A percentile compares a stretch with the other conserved stretches of the same genome.
Evolutionary conservation across 2,329 filamentous ascomycete genomes (phyloP).

Genomic region (Colletotrichum truncatum): DNA sequence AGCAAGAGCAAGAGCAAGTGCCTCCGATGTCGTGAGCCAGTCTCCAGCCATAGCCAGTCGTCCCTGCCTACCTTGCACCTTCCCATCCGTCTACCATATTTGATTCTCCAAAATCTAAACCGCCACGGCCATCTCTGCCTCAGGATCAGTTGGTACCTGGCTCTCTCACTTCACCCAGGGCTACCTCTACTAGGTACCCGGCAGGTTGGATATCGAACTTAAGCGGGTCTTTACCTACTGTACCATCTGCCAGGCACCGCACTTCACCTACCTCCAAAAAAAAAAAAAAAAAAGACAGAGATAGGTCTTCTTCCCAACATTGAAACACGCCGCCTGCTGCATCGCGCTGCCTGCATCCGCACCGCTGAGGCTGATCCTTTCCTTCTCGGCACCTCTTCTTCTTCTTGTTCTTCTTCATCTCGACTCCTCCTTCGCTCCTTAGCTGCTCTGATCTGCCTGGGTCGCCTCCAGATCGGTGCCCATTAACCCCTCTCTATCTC

Average conservation of each 20-base stretch:
- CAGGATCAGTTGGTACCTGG: slow-evolving; percentile 7
- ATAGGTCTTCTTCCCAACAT: slow-evolving; percentile 29
- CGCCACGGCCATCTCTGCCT: slow-evolving; percentile 2
- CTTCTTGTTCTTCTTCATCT: too few species aligned
- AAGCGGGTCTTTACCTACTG: slow-evolving; percentile 23
- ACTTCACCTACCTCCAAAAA: not conserved
- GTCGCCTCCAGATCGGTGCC: slow-evolving; percentile 13
- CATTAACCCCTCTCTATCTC: not conserved
- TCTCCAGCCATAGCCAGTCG: not conserved
- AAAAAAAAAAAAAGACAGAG: slow-evolving; percentile 37
- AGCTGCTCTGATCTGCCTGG: not conserved
- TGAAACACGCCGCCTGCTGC: slow-evolving; percentile 27
- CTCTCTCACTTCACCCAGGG: not conserved
- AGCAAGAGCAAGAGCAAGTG: not conserved
- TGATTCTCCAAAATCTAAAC: slow-evolving; percentile 3
- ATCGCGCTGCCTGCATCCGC: slow-evolving; percentile 11
- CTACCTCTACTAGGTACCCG: slow-evolving; percentile 16
- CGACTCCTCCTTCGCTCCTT: not conserved
- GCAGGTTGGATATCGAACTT: slow-evolving; percentile 17
- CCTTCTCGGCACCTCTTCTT: not conserved
- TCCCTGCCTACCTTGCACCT: slow-evolving; percentile 8
- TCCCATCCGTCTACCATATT: slow-evolving; percentile 29
- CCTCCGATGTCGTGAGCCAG: not conserved
- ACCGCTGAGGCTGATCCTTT: slow-evolving; percentile 1
- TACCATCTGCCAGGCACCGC: slow-evolving; percentile 18